phyloP scores from a whole-genome alignment of 1,284 basidiomycete genomes.

The Apiotrichum gracile region DNA sequence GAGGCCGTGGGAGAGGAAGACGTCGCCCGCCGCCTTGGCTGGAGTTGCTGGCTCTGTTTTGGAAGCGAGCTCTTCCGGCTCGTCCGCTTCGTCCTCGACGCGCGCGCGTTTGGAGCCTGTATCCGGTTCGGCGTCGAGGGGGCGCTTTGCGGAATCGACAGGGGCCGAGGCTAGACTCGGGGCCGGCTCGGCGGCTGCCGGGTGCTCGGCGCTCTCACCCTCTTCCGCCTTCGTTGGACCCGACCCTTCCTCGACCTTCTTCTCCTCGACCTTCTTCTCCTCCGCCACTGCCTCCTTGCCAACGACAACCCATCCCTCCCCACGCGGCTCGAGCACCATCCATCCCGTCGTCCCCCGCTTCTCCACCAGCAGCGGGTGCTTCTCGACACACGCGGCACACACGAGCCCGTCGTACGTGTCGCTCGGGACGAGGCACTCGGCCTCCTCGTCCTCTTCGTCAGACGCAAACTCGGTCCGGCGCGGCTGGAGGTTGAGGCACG shows the following conservation, averaged over 20 bases:
- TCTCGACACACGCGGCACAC: constrained; percentile 32
- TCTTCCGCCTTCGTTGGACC: background rate
- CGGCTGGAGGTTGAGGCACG: constrained; percentile 37
- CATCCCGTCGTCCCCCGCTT: constrained; percentile 38
- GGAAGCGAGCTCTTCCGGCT: background rate
- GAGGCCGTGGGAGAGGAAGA: constrained; percentile 39
- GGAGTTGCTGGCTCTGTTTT: background rate
- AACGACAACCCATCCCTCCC: constrained; percentile 21
- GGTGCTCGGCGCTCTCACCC: background rate
- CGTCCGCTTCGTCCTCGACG: constrained; percentile 5
- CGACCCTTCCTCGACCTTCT: background rate
- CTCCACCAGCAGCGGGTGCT: constrained; percentile 1
- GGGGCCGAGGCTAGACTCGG: no score
- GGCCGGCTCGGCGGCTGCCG: no score
- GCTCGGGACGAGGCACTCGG: constrained; percentile 35
- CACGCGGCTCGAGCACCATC: constrained; percentile 39
- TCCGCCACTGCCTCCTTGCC: constrained; percentile 14
- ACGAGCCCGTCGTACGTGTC: constrained; percentile 43
- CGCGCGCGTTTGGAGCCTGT: constrained; percentile 5
- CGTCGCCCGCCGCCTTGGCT: constrained; percentile 34
- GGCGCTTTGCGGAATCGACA: constrained; percentile 3
- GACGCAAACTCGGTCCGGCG: constrained; percentile 4
- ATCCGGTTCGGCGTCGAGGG: constrained; percentile 2
- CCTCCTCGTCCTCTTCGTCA: constrained; percentile 39
- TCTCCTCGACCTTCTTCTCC: background rate